These are phyloP conservation scores for Acer saccharum DNA, from an alignment of 345 rosid genomes.

Conservation along the genomic window DNA sequence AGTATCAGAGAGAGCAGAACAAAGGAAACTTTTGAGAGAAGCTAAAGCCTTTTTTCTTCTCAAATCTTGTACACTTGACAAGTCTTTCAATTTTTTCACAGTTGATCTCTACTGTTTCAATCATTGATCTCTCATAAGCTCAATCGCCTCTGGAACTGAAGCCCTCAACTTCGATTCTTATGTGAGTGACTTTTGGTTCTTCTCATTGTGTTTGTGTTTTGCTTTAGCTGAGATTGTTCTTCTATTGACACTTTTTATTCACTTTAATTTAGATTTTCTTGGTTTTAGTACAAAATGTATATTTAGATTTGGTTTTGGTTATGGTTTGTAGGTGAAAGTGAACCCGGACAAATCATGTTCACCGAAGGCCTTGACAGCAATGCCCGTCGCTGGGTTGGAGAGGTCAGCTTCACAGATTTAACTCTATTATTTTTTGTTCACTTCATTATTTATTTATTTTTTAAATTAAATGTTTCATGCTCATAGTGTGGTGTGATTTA, in stretches of 20 bases:
- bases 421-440: too few species aligned
- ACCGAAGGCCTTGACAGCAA: slow-evolving; percentile 53
- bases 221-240: background rate
- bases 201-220: background rate
- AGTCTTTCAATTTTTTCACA: slow-evolving; percentile 3
- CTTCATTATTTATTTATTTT: too few species aligned
- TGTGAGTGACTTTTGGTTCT: slow-evolving; percentile 20
- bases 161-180: slow-evolving; percentile 19
- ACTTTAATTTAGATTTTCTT: too few species aligned
- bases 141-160: slow-evolving; percentile 14
- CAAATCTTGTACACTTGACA: slow-evolving; percentile 14
- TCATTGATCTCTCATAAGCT: slow-evolving; percentile 2
- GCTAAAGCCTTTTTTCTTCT: slow-evolving; percentile 15
- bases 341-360: slow-evolving; percentile 34
- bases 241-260: background rate
- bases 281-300: background rate
- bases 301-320: background rate
- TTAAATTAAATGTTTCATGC: background rate
- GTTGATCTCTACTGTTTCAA: slow-evolving; percentile 23
- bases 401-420: slow-evolving; percentile 28
- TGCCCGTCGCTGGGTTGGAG: slow-evolving; percentile 52
- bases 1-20: slow-evolving; percentile 18
- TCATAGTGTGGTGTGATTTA: background rate
- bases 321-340: slow-evolving; percentile 12
- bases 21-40: slow-evolving; percentile 26